Percentiles rank a stretch among this genome's conserved stretches.
Evolutionary conservation across 371 early-diverging fungal genomes (phyloP).

Genomic region (Mucor piriformis): DNA sequence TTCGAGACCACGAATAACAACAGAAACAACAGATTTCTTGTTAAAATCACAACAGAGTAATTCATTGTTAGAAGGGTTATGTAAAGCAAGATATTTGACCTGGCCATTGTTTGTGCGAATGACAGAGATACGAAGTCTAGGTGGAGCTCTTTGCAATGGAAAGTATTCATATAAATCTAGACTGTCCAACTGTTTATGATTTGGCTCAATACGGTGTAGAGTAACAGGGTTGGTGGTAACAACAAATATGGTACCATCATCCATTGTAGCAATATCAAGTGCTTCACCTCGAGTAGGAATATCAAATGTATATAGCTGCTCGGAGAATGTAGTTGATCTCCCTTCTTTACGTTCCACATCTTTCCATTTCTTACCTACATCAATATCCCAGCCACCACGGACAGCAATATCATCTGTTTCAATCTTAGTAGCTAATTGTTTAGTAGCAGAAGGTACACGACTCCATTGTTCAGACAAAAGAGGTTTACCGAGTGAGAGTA

Average conservation of each 20-base stretch:
- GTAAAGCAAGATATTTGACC: slow-evolving; percentile 60
- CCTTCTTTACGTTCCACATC: slow-evolving; percentile 74
- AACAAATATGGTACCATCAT: slow-evolving; percentile 60
- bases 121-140: slow-evolving; percentile 58
- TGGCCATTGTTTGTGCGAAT: slow-evolving; percentile 36
- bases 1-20: slow-evolving; percentile 56
- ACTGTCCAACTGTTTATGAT: slow-evolving; percentile 58
- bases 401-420: slow-evolving; percentile 43
- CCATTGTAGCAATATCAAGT: slow-evolving; percentile 62
- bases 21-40: slow-evolving; percentile 58
- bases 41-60: slow-evolving; percentile 66
- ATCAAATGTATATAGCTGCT: slow-evolving; percentile 72
- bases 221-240: slow-evolving; percentile 75
- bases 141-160: slow-evolving; percentile 70
- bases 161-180: slow-evolving; percentile 81
- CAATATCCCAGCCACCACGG: slow-evolving; percentile 68
- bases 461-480: slow-evolving; percentile 67
- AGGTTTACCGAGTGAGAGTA: slow-evolving; percentile 56
- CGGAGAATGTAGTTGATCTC: slow-evolving; percentile 68
- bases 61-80: slow-evolving; percentile 72
- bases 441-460: slow-evolving; percentile 27
- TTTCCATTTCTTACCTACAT: slow-evolving; percentile 54
- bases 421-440: slow-evolving; percentile 14
- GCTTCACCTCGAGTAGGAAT: slow-evolving; percentile 75
- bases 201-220: slow-evolving; percentile 63